phyloP scores from a whole-genome alignment of 805 yeast species.

The Yarrowia divulgata region DNA sequence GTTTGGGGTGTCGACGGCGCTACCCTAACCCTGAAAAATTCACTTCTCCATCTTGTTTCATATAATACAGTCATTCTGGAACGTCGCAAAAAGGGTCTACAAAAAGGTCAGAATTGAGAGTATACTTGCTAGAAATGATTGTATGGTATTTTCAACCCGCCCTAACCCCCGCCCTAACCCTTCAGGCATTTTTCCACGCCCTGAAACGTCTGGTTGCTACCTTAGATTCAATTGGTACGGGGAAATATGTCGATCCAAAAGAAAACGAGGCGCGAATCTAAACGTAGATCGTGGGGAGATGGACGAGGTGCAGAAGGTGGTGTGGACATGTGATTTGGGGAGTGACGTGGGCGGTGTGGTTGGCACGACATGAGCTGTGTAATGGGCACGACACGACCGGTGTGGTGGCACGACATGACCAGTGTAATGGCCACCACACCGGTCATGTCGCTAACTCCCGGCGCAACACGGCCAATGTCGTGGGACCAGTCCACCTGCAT shows the following conservation, averaged over 20 bases:
- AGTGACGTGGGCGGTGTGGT: too few species aligned
- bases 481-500: not conserved
- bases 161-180: too few species aligned
- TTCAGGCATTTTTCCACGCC: too few species aligned
- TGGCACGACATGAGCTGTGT: too few species aligned
- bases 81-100: too few species aligned
- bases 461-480: too few species aligned
- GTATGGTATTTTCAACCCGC: too few species aligned
- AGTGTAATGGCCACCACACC: not conserved
- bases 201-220: too few species aligned
- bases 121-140: too few species aligned
- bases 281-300: constrained; percentile 10
- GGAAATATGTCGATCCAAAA: constrained; percentile 13
- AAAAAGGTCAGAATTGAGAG: not conserved
- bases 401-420: not conserved
- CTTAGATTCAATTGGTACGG: not conserved
- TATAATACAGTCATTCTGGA: not conserved
- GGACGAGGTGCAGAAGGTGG: not conserved
- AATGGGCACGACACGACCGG: too few species aligned
- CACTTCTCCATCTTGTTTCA: not conserved
- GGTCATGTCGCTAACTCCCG: not conserved
- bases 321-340: not conserved
- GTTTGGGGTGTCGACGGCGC: too few species aligned
- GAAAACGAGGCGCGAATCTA: constrained; percentile 18
- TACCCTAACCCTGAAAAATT: not conserved